phyloP scores from a whole-genome alignment of 2,329 filamentous ascomycete genomes.

The Nothopassalora personata region DNA sequence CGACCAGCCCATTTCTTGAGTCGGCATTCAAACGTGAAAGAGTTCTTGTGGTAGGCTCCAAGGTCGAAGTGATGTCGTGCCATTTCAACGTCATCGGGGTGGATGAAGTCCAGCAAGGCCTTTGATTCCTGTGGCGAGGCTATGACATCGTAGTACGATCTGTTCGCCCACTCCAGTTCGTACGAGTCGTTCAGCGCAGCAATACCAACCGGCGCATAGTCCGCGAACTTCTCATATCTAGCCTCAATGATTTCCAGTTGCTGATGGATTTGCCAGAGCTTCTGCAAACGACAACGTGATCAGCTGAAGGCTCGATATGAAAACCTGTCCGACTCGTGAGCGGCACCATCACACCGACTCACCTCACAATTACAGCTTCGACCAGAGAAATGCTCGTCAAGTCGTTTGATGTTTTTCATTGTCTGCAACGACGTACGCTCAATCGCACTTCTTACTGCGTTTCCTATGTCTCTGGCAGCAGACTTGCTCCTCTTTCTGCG shows the following conservation, averaged over 20 bases:
- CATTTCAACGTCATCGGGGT: constrained; percentile 14
- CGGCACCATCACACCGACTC: background rate
- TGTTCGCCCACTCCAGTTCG: constrained; percentile 19
- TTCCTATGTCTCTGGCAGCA: constrained; percentile 13
- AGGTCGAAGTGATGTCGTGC: constrained; percentile 10
- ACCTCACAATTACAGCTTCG: constrained; percentile 14
- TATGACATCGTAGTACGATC: constrained; percentile 17
- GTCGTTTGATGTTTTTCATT: constrained; percentile 10
- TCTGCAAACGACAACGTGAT: background rate
- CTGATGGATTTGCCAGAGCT: constrained; percentile 12
- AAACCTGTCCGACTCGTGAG: background rate
- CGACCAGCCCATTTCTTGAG: constrained; percentile 14
- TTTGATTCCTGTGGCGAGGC: constrained; percentile 10
- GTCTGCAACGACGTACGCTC: constrained; percentile 13
- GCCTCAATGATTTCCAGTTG: constrained; percentile 12
- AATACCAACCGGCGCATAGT: constrained; percentile 17
- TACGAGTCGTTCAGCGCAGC: constrained; percentile 8
- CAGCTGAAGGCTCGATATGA: background rate
- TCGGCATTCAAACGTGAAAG: constrained; percentile 20
- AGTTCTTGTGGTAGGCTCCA: constrained; percentile 10
- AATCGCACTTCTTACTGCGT: constrained; percentile 12
- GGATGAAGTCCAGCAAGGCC: constrained; percentile 12
- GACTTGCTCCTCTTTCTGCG: constrained; percentile 15
- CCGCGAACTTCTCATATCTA: constrained; percentile 17
- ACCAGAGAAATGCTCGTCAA: constrained; percentile 17